Evolutionary conservation across 2,329 filamentous ascomycete species (phyloP), one percentile per base, ranked within the genome.

Genomic region (Clonostachys solani): DNA sequence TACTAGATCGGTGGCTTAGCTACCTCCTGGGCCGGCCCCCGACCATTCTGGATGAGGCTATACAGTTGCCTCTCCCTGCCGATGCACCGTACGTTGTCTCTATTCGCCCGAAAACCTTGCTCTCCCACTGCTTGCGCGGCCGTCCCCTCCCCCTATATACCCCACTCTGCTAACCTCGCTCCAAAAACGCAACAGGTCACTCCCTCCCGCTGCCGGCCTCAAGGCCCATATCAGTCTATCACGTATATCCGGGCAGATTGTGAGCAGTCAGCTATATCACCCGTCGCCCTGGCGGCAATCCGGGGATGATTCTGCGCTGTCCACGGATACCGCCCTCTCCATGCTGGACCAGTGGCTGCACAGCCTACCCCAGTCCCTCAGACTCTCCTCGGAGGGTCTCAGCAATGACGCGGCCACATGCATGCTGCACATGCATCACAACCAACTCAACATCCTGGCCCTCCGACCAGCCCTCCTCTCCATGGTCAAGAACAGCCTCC

Each of bases 1-100:
- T 73, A n/a, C 56, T 78, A 13, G 74, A 78, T 51, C 64, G 73
- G 42, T 77, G 62, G 59, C 51, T 77, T 40, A 71, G 73, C 50
- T 75, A 71, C 47, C 59, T 77, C 5, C 73, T 75, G 63, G 75
- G 75, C 6, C 66, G 75, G 13, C 73, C 74, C 1, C 69, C 73
- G 0, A 65, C 66, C 3, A 69, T 75, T 12, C 61, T 64, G 34
- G 72, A 77, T 40, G 72, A 77, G 35, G 71, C 72, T 4, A 72
- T 78, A 47, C 65, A 63, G 29, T 56, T 78, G 2, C 57, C 64
- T 3, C 52, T 68, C 5, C 75, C 75, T 2, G 58, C 54, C 5
- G 64, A 72, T 46, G 57, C 58, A 10, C 61, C 59, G 73, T 76
- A 62, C 59, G 73, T 62, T 13, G 6, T 16, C 9, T 36, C 12